These are phyloP conservation scores for Paraleonurus japonicus DNA, from an alignment of 257 asterid genomes.

Conservation along the genomic window DNA sequence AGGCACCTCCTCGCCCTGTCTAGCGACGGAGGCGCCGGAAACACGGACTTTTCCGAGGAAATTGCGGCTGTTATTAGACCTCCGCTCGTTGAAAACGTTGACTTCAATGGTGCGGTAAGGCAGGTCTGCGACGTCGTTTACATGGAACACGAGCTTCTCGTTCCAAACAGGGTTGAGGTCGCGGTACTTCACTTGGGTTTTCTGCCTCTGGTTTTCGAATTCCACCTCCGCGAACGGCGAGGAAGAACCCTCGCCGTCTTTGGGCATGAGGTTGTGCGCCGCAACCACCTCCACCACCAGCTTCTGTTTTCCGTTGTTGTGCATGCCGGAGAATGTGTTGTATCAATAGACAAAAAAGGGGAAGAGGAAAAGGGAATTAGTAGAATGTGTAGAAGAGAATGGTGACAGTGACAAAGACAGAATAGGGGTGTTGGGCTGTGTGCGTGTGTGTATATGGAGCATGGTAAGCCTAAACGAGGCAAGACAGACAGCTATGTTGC, in stretches of 20 bases:
- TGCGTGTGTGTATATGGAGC: background rate
- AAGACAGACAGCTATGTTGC: constrained; percentile 12
- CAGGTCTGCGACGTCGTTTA: constrained; percentile 70
- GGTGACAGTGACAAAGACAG: constrained; percentile 21
- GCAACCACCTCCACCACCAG: constrained; percentile 86
- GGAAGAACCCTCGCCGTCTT: constrained; percentile 93
- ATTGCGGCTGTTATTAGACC: constrained; percentile 65
- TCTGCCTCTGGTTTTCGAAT: constrained; percentile 63
- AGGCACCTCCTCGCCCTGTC: constrained; percentile 55
- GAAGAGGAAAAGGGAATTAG: constrained; percentile 28
- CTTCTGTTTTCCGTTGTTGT: constrained; percentile 56
- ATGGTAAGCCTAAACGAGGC: background rate
- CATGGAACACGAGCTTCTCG: constrained; percentile 72
- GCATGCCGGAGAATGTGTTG: constrained; percentile 39
- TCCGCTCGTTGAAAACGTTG: constrained; percentile 72
- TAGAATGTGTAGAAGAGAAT: background rate
- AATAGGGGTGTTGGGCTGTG: constrained; percentile 27
- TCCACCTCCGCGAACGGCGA: constrained; percentile 86
- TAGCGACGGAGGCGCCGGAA: constrained; percentile 59
- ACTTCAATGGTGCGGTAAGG: constrained; percentile 80
- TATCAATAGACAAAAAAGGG: too few species aligned
- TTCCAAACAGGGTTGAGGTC: constrained; percentile 88
- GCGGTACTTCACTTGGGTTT: constrained; percentile 63
- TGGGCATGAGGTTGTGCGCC: constrained; percentile 92
- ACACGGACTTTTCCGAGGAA: constrained; percentile 75